Evolutionary conservation across 495 filamentous ascomycete species (phyloP).

Genomic region (Xanthoparmelia taractica): DNA sequence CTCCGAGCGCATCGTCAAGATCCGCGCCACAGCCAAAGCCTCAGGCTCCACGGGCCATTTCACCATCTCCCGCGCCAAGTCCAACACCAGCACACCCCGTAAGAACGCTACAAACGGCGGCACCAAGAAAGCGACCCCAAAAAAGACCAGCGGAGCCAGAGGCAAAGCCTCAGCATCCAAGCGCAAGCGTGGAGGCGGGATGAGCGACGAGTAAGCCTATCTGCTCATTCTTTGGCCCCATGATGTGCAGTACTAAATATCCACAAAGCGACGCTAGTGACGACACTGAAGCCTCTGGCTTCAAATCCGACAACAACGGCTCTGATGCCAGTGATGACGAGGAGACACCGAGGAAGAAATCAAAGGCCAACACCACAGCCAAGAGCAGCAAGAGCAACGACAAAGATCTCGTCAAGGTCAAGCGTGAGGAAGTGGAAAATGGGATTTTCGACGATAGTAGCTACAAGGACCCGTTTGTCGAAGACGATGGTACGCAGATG

Average conservation of each 20-base stretch:
- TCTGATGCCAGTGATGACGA: not conserved
- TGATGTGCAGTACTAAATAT: not conserved
- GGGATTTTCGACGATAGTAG: not conserved
- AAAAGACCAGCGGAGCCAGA: not conserved
- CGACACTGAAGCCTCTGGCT: not conserved
- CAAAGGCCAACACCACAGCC: not conserved
- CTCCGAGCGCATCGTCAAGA: conserved; percentile 39
- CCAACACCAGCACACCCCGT: conserved; percentile 13
- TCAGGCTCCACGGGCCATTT: conserved; percentile 9
- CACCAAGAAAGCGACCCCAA: not conserved
- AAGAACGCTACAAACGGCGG: not conserved
- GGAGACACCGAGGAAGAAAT: not conserved
- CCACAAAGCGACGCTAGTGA: not conserved
- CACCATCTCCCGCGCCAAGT: not conserved
- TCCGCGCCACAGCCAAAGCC: conserved; percentile 30
- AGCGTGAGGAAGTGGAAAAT: not conserved
- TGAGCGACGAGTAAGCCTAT: conserved; percentile 5
- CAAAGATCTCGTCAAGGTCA: not conserved
- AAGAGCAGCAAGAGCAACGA: not conserved
- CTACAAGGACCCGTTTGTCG: not conserved
- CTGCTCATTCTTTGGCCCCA: not conserved
- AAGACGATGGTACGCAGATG: not conserved
- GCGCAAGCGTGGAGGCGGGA: not conserved
- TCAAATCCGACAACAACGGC: not conserved
- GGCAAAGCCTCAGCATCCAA: not conserved